Percentiles rank a stretch among this genome's conserved stretches.
These are phyloP conservation scores for Teratosphaeria zuluensis DNA, from an alignment of 2,329 filamentous ascomycete genomes.

Conservation along the genomic window DNA sequence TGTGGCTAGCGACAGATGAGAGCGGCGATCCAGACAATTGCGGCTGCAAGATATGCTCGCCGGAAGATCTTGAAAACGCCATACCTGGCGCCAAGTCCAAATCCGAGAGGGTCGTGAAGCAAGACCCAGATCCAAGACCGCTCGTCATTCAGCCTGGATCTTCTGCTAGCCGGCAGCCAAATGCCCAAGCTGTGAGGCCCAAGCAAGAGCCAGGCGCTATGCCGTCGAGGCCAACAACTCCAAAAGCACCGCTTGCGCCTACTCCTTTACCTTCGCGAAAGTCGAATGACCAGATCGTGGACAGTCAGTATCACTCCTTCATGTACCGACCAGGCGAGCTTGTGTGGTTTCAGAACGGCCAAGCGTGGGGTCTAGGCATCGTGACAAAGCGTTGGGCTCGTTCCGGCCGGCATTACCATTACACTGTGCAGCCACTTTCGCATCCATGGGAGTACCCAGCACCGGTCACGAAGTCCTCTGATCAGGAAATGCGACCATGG, in stretches of 20 bases:
- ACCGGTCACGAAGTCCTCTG: constrained; percentile 35
- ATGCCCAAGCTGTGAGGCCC: constrained; percentile 6
- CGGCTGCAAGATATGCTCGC: constrained; percentile 48
- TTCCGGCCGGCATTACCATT: constrained; percentile 13
- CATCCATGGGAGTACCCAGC: constrained; percentile 12
- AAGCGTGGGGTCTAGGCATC: constrained; percentile 46
- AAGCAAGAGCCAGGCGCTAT: constrained; percentile 7
- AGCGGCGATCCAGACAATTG: constrained; percentile 46
- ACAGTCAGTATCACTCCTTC: constrained; percentile 39
- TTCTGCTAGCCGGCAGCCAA: constrained; percentile 3
- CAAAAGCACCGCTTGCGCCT: constrained; percentile 19
- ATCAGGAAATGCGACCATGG: constrained; percentile 44
- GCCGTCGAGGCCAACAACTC: constrained; percentile 12
- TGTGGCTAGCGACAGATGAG: constrained; percentile 47
- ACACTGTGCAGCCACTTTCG: constrained; percentile 33
- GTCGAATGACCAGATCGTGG: constrained; percentile 40
- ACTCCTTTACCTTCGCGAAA: constrained; percentile 32
- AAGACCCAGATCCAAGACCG: constrained; percentile 4
- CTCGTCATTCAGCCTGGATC: constrained; percentile 11
- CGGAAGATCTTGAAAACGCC: constrained; percentile 40
- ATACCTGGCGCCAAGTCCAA: constrained; percentile 19
- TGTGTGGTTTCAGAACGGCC: constrained; percentile 45
- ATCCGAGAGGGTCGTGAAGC: constrained; percentile 12
- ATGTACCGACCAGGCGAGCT: constrained; percentile 47
- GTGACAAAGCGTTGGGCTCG: constrained; percentile 36